Base-by-base conservation (phyloP, 139 green algal species). In the Mesostigma viride region DNA sequence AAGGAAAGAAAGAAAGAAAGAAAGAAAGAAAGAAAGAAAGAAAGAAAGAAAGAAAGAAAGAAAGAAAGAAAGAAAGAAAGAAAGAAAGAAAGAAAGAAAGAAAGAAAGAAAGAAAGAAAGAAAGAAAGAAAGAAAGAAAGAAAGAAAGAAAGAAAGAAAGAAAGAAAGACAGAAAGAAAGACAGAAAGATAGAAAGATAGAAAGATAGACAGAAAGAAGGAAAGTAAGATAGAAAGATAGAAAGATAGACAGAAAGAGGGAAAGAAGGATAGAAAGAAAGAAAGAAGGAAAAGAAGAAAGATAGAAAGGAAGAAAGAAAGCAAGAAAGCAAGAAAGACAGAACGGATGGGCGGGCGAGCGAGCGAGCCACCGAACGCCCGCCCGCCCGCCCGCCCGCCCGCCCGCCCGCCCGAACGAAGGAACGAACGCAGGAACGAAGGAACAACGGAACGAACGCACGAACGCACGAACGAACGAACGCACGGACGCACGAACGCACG, bases 181-280 rank as follows among this genome's bases (percentile, higher is more conserved):
- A 28, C 6, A 53, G 60, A 60, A 28, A 65, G 6, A 67, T 6
- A 53, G 8, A 67, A 5, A 67, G 44, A 67, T 6, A 53, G 40
- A 58, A 67, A 67, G 60, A 5, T 6, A 65, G 60, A 5, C 6
- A 65, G 60, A 67, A 6, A 5, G 40, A 67, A 60, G 4, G 33
- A 67, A 60, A 67, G 60, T 47, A 6, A 65, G 60, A n/a, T 47
- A 51, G 60, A 53, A 6, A n/a, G n/a, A n/a, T n/a, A 65, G 60
- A 67, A 6, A 60, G 60, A 57, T 53, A 67, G 44, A 53, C 6
- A 67, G 34, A 56, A 22, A n/a, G n/a, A n/a, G n/a, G n/a, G n/a
- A n/a, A n/a, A n/a, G n/a, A n/a, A n/a, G n/a, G n/a, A n/a, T n/a
- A 22, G 22, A 28, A 22, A 22, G 45, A 56, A 56, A 22, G 45